Evolutionary conservation across 371 early-diverging fungal genomes (phyloP).

Genomic region (Mortierella sp.): DNA sequence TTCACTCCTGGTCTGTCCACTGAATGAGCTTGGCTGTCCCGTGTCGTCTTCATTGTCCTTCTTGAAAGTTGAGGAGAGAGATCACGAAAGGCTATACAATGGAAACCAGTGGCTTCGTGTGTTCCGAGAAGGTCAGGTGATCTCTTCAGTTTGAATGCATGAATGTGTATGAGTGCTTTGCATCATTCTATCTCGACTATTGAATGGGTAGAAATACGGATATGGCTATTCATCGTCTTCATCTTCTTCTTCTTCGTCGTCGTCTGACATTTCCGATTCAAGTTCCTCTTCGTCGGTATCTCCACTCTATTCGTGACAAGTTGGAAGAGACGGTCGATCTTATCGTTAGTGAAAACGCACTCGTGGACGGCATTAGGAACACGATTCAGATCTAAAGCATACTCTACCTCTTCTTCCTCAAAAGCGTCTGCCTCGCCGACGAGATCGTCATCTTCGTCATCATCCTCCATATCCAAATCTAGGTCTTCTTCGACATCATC

Average conservation of each 20-base stretch:
- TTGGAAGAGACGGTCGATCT: background rate
- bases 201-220: background rate
- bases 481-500: conserved; percentile 60
- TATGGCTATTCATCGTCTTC: conserved; percentile 33
- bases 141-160: no score
- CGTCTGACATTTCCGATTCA: conserved; percentile 50
- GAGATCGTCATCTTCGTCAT: conserved; percentile 55
- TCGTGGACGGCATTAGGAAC: background rate
- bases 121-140: no score
- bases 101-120: no score
- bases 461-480: conserved; percentile 49
- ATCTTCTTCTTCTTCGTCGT: conserved; percentile 37
- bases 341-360: background rate
- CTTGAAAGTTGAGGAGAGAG: background rate
- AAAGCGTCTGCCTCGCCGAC: conserved; percentile 52
- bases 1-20: conserved; percentile 32
- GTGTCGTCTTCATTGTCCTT: conserved; percentile 19
- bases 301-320: conserved; percentile 3
- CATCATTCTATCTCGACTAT: no score
- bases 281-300: conserved; percentile 34
- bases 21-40: background rate
- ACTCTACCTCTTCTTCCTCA: conserved; percentile 50
- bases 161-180: background rate
- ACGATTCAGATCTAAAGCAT: background rate
- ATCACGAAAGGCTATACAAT: no score